Base-by-base conservation (phyloP, 345 rosid genomes). In the Durio zibethinus region DNA sequence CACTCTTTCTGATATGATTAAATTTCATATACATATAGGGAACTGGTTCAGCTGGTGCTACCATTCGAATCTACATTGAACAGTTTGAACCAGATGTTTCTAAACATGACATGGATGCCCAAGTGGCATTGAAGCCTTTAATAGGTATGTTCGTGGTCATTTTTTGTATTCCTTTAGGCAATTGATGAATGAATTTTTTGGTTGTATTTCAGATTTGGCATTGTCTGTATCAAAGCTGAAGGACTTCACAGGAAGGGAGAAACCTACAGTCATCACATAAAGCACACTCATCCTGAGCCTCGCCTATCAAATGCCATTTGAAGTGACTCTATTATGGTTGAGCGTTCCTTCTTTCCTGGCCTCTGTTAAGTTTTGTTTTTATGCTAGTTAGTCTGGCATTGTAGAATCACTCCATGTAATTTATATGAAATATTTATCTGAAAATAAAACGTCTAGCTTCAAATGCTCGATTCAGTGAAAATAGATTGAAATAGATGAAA, bases 1-100 rank as follows among this genome's bases (percentile, higher is more conserved):
- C 25, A 15, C 35, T 8, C 62, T 16, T 47, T 76, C 54, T 77
- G 31, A 62, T 23, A n/a, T 77, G 65, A 78, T 78, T 8, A 42
- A 15, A 48, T 66, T 8, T 57, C n/a, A 33, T 27, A 15, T 69
- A 48, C 59, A 48, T 77, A 36, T 81, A 93, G 98, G 99, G 97
- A 84, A 95, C 97, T 76, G 98, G 99, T 75, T 92, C 98, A 64
- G 97, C 97, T 10, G 98, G 99, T 75, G 99, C 98, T 57, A 95
- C 97, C 6, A 86, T 93, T 76, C 86, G 95, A 83, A 78, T 90
- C 74, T 94, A 89, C 84, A 85, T 91, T 21, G 97, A 94, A 77
- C 94, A 91, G 75, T 93, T 86, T 72, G 91, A 91, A 85, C 90
- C 91, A 25, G 90, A 94, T 84, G 93, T 78, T 72, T 89, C 94